Base-by-base conservation (phyloP, 805 yeast species). In the Nakazawaea ambrosiae region DNA sequence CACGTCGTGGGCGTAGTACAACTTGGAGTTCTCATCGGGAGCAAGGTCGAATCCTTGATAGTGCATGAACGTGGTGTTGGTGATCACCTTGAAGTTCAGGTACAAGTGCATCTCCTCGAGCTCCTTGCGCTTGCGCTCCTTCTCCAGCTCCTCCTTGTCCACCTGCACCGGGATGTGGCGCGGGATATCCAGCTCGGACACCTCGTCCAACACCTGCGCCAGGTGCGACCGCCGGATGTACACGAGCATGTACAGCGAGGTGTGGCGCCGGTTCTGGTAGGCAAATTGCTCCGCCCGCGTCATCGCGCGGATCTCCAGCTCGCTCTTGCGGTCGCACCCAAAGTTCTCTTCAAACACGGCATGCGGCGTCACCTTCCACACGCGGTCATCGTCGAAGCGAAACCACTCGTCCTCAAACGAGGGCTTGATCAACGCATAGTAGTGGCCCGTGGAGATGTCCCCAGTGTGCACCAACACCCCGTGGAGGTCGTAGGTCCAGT, bases 391-490 rank as follows among this genome's bases (percentile, higher is more conserved):
- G 57, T 92, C 99, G 64, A 90, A 92, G 52, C 90, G 70, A 55
- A 73, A 81, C 98, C 98, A 92, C 28, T 71, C 61, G 36, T 76
- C 80, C 16, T 72, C 66, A 2, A 70, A 63, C 19, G 70, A 70
- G 2, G 97, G 97, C 56, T 80, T 88, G 36, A 92, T 78, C 77
- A 92, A 72, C 0, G 98, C 92, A 53, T 92, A 92, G 58, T 92
- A 92, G 55, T 92, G 99, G 16, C 99, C 99, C 31, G 89, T 84
- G 9, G 95, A 84, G 34, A 92, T 81, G 52, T 90, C 96, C 42
- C 99, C 99, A 29, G 88, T 81, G 57, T 92, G 99, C 10, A 92
- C 97, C 40, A 92, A 65, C 2, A 92, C 98, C 9, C 97, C 96
- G 57, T 90, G 96, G 19, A 92, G 63, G 36, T 75, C 78, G 57